Percentiles rank a stretch among this genome's conserved stretches.
Conservation (phyloP, 2,329 filamentous ascomycete species). For the Sporothrix inflata region DNA sequence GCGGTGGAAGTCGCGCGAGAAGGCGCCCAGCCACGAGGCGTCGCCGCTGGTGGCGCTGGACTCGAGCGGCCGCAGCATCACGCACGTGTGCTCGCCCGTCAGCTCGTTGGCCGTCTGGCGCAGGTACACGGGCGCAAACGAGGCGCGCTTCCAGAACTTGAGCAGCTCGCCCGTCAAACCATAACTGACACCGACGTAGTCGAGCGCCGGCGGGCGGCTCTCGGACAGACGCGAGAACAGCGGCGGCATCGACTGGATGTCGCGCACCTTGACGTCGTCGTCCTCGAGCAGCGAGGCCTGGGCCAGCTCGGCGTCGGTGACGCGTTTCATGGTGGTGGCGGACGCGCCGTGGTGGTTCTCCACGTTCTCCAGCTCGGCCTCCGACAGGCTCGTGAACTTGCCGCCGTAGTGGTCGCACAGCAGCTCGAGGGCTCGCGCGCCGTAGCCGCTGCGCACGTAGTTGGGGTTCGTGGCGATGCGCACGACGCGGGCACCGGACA, state of each 20-base stretch:
- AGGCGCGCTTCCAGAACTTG: slow-evolving; percentile 93
- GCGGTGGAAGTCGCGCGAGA: slow-evolving; percentile 88
- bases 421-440: slow-evolving; percentile 82
- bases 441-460: slow-evolving; percentile 90
- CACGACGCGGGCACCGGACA: slow-evolving; percentile 90
- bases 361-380: slow-evolving; percentile 54
- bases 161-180: slow-evolving; percentile 85
- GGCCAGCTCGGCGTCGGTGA: slow-evolving; percentile 81
- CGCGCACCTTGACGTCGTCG: slow-evolving; percentile 86
- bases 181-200: slow-evolving; percentile 95
- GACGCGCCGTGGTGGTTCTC: slow-evolving; percentile 40
- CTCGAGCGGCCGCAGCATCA: slow-evolving; percentile 83
- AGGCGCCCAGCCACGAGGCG: slow-evolving; percentile 83
- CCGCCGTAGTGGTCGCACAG: slow-evolving; percentile 93
- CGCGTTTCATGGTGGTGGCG: slow-evolving; percentile 70
- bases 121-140: slow-evolving; percentile 88
- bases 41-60: slow-evolving; percentile 62
- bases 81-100: slow-evolving; percentile 95
- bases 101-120: slow-evolving; percentile 93
- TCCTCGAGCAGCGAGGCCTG: slow-evolving; percentile 71
- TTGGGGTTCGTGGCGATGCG: slow-evolving; percentile 96
- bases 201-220: slow-evolving; percentile 75
- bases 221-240: slow-evolving; percentile 88
- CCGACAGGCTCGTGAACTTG: slow-evolving; percentile 82
- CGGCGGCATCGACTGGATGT: slow-evolving; percentile 89